Conservation (phyloP, 2,329 filamentous ascomycete species). For the Fusarium albidum region DNA sequence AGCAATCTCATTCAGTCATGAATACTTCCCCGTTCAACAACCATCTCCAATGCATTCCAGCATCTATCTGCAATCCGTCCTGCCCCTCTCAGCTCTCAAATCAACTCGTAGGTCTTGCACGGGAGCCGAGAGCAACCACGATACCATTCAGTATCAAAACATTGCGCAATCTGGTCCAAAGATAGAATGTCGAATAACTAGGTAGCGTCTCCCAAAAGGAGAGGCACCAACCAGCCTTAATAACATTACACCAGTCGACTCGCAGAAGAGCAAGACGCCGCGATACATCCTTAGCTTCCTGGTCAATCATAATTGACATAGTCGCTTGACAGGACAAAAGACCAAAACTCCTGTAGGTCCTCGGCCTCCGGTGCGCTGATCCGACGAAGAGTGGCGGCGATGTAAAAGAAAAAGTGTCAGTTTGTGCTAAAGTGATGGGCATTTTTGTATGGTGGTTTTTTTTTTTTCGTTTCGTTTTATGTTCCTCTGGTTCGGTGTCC, state of each 20-base stretch:
- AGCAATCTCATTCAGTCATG: constrained; percentile 42
- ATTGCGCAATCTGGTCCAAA: constrained; percentile 27
- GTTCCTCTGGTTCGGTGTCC: constrained; percentile 9
- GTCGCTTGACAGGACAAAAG: constrained; percentile 24
- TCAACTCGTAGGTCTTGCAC: neutral
- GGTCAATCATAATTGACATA: constrained; percentile 12
- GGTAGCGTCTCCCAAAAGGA: constrained; percentile 8
- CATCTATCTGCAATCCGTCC: constrained; percentile 31
- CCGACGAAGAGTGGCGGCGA: constrained; percentile 16
- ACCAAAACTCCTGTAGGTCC: constrained; percentile 35
- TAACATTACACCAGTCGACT: constrained; percentile 35
- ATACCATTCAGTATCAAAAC: constrained; percentile 18
- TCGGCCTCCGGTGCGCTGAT: constrained; percentile 29
- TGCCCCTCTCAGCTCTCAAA: constrained; percentile 8
- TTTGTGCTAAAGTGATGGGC: constrained; percentile 17
- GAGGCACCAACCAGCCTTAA: constrained; percentile 26
- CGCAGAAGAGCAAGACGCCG: constrained; percentile 16
- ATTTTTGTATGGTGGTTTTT: constrained; percentile 6
- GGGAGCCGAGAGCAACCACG: neutral
- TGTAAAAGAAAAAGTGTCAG: constrained; percentile 21
- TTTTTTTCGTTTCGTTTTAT: constrained; percentile 29
- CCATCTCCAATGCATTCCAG: constrained; percentile 28
- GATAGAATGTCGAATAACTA: constrained; percentile 10
- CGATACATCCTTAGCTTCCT: constrained; percentile 11
- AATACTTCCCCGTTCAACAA: constrained; percentile 30